Base-by-base conservation (phyloP, 495 filamentous ascomycete species). In the Penicillium coffeae region DNA sequence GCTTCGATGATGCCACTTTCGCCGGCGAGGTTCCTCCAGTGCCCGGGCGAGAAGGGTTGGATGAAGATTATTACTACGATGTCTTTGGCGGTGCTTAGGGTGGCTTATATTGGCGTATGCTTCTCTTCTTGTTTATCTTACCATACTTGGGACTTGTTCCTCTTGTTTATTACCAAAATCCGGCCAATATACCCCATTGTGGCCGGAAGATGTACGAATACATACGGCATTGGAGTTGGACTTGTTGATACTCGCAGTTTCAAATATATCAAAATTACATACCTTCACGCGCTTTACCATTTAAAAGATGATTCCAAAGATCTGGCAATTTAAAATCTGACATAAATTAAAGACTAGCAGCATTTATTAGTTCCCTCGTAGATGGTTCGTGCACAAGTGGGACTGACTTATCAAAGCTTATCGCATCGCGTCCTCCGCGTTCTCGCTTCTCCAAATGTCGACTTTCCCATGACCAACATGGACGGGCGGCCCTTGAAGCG, bases 1-100 rank as follows among this genome's bases (percentile, higher is more conserved):
- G 89, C 48, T 85, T 95, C 65, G 89, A 95, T 59, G 87, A 87
- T 42, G 78, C 65, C 15, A 71, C 69, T 9, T 72, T 74, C 50
- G 64, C 68, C 6, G 69, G 69, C 3, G 73, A 78, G 45, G 59
- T 60, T 7, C 74, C 76, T 4, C 56, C 57, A 18, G 72, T 77
- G 21, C 75, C 76, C 1, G 66, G 67, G 27, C 57, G 76, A 9
- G 74, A 76, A 25, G 76, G 71, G 3, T 47, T 83, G 47, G 71
- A 80, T 61, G 71, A 80, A 57, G 69, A 76, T 65, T 76, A 78
- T 51, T 72, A 70, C 54, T 76, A 81, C 68, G 77, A 79, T 65
- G 70, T 74, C 19, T 74, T 73, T 68, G 74, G 79, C 34, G 75
- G 75, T 18, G 51, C 57, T 32, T 73, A 60, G 30, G 14, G 10